These are phyloP conservation scores for Daucus carota DNA, from an alignment of 129 eudicot genomes.

Conservation along the genomic window DH1_v3.0 NC_030385.2:6391501-6392000, in stretches of 20 bases:
- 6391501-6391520: constrained; percentile 73
- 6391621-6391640: constrained; percentile 62
- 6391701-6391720: constrained; percentile 94
- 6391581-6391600: constrained; percentile 92
- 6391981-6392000: too few relatives aligned
- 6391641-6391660: constrained; percentile 39
- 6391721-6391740: constrained; percentile 69
- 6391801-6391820: constrained; percentile 77
- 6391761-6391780: constrained; percentile 67
- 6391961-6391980: too few relatives aligned
- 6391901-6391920: background rate
- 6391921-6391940: background rate
- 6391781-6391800: constrained; percentile 55
- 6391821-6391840: constrained; percentile 96
- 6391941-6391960: background rate
- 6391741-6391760: constrained; percentile 63
- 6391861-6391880: constrained; percentile 72
- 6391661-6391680: constrained; percentile 65
- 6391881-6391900: constrained; percentile 20
- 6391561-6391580: constrained; percentile 80
- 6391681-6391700: constrained; percentile 61
- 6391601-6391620: constrained; percentile 69
- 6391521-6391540: constrained; percentile 63
- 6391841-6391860: constrained; percentile 80
- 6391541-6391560: constrained; percentile 52